Conservation (phyloP, 805 yeast species). For the Yarrowia porcina region DNA sequence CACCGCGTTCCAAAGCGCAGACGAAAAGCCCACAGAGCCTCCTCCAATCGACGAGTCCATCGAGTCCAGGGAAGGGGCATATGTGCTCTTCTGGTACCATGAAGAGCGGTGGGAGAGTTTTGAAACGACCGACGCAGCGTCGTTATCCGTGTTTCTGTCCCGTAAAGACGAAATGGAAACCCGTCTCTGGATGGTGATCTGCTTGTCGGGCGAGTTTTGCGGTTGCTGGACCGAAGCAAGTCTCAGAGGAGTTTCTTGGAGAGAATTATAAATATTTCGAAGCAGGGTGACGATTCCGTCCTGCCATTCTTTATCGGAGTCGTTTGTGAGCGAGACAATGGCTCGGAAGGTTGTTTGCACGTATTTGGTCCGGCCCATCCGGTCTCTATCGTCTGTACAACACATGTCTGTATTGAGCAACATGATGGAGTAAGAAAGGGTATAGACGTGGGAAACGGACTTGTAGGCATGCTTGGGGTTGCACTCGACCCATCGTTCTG, state of each 20-base stretch:
- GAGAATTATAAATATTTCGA: constrained; percentile 31
- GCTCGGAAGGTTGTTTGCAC: constrained; percentile 32
- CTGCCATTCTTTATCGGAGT: constrained; percentile 31
- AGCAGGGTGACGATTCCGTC: constrained; percentile 27
- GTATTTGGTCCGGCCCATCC: constrained; percentile 40
- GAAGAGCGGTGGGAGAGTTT: constrained; percentile 8
- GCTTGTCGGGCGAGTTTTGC: not conserved
- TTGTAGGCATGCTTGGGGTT: constrained; percentile 49
- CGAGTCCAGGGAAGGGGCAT: not conserved
- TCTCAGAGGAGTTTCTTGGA: constrained; percentile 32
- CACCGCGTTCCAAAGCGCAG: constrained; percentile 32
- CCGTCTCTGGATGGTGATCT: not conserved
- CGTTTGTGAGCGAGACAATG: constrained; percentile 3
- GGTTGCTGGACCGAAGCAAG: constrained; percentile 23
- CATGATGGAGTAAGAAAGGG: constrained; percentile 66
- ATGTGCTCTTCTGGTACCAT: constrained; percentile 7
- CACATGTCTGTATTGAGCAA: constrained; percentile 76
- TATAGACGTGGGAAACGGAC: constrained; percentile 58
- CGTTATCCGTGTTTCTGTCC: constrained; percentile 3
- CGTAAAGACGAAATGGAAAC: not conserved
- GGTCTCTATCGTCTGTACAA: constrained; percentile 43
- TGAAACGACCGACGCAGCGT: constrained; percentile 6
- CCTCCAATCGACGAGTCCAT: not conserved
- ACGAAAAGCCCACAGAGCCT: constrained; percentile 33
- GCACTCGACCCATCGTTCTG: constrained; percentile 57